Evolutionary conservation across 2,329 filamentous ascomycete genomes (phyloP), one percentile per base, ranked within the genome.

Genomic region (Ceratocystis colombiana): DNA sequence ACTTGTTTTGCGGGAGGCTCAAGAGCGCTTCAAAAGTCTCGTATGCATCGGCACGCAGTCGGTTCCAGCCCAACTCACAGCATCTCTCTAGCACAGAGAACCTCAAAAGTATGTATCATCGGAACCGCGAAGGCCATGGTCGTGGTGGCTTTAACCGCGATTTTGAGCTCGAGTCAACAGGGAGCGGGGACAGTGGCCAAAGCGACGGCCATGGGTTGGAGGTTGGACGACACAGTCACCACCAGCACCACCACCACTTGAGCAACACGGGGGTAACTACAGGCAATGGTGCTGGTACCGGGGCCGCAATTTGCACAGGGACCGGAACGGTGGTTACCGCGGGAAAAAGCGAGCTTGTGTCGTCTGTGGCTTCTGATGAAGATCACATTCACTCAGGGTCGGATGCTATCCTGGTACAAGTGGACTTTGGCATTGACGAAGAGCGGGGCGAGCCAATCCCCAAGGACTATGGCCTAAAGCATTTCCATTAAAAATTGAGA

Each of bases 351-450:
- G 69, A 30, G 71, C 71, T 59, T 69, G 71, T 30, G 68, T 71
- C 62, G 70, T 68, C 67, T 70, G 70, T 55, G 70, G 70, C 25
- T 25, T 44, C 45, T 6, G 55, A 65, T 15, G 41, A 66, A 28
- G 46, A 65, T 28, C 61, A 41, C 10, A 63, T 64, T 41, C 59
- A 61, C 22, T 53, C 67, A 7, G 67, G 67, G 1, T 64, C 70
- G 0, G 73, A 75, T 46, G 74, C 73, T 0, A 76, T 76, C 25
- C 68, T 75, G 53, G 74, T 76, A 8, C 71, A 73, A 57, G 71
- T 76, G 46, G 75, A 75, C n/a, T 75, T 76, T 65, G 70, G 72
- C n/a, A 66, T 76, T 22, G 72, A 75, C 28, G 73, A 76, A 44
- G 15, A 69, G 64, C 44, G 61, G 53, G 46, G 67, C 12, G 46